Evolutionary conservation across 495 filamentous ascomycete species (phyloP), one percentile per base, ranked within the genome.

Genomic region (Platismatia glauca): DNA sequence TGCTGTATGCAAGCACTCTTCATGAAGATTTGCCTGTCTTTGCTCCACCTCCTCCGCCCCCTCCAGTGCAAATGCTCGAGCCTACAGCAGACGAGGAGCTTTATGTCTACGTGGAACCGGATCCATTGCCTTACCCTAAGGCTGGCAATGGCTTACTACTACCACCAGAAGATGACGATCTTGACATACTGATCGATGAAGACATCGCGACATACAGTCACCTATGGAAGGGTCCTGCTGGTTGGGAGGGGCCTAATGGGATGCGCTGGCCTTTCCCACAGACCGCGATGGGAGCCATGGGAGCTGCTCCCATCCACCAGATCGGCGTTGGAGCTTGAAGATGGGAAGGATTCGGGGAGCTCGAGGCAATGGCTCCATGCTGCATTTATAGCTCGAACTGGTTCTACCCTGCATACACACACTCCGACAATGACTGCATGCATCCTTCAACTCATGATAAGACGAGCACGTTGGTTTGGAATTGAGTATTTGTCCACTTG

Each of bases 101-200:
- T 18, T 73, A 76, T 56, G 64, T 75, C 38, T 71, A 74, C 43
- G 53, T 63, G 15, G 66, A 67, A 33, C 69, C 72, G 27, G 79
- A 82, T 43, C 82, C 82, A 48, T 77, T 84, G 27, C 74, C 85
- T 12, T 89, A 89, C 75, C 87, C 89, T 2, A 81, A 82, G 66
- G 74, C 84, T 18, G 88, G 87, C 4, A 81, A 81, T 64, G 80
- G 79, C 9, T 72, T 81, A 33, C 58, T 64, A 8, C 68, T 77
- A 3, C 67, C 78, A 9, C 58, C 64, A 9, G 67, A 72, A 4
- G 78, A 80, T 64, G 71, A 71, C 4, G 77, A 80, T 62, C 64
- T 78, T 34, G 71, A 74, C 46, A 74, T 81, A 20, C 55, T 82
- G 35, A 67, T 70, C 8, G 80, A 82, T 64, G 76, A 77, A 24